phyloP scores from a whole-genome alignment of 2,329 filamentous ascomycete species.

The Coleophoma cylindrospora region DNA sequence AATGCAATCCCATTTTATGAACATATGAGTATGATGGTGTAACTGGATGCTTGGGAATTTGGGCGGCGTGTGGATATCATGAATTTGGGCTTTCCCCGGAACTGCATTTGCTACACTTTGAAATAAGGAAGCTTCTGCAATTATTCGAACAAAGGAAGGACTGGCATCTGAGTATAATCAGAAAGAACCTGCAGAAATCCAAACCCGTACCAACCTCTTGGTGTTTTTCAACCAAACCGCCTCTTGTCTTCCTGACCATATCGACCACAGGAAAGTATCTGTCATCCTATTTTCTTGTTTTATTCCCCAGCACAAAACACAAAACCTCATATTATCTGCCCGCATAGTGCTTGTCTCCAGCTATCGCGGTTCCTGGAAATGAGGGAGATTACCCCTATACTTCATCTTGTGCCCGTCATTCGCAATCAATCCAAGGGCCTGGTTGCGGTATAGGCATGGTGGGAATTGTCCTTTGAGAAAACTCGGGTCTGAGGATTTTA shows the following conservation, averaged over 20 bases:
- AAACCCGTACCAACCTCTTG: too few species aligned
- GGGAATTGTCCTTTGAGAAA: slow-evolving; percentile 46
- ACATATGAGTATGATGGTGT: too few species aligned
- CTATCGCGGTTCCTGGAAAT: slow-evolving; percentile 54
- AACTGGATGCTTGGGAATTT: too few species aligned
- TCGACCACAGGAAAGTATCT: too few species aligned
- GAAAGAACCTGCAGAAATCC: too few species aligned
- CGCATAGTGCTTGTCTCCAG: slow-evolving; percentile 44
- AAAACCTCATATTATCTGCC: slow-evolving; percentile 58
- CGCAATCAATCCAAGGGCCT: slow-evolving; percentile 44
- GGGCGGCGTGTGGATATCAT: too few species aligned
- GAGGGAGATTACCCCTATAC: slow-evolving; percentile 55
- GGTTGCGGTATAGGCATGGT: slow-evolving; percentile 51
- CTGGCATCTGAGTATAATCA: too few species aligned
- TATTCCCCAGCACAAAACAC: not conserved
- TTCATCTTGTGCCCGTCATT: slow-evolving; percentile 43
- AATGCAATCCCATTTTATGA: not conserved
- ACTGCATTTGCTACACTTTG: too few species aligned
- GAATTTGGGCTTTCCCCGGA: not conserved
- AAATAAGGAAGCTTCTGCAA: too few species aligned
- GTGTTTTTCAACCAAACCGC: too few species aligned
- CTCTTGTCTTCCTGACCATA: too few species aligned
- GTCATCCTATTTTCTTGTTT: not conserved
- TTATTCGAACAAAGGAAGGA: too few species aligned
- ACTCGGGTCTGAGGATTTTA: slow-evolving; percentile 34